Evolutionary conservation across 2,329 filamentous ascomycete genomes (phyloP), one percentile per base, ranked within the genome.

Genomic region (Didymella segeticola): DNA sequence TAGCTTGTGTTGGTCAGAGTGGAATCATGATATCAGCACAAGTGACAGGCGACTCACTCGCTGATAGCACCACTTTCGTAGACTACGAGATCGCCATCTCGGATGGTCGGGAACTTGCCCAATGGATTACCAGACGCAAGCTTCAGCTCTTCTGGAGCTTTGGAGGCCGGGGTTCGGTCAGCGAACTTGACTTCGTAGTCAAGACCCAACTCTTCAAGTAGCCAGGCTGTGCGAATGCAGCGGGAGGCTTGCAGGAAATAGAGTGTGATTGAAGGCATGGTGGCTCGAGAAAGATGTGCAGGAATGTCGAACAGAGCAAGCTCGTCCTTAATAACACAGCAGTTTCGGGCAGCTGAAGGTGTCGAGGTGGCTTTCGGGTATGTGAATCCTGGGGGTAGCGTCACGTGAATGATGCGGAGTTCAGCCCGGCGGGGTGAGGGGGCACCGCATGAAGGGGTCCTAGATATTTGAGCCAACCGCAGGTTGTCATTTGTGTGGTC

Each of bases 241-340:
- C 77, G 73, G 2, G 79, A 81, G 39, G 77, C 75, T 66, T 80
- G 76, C 9, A 81, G 74, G 60, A 81, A 80, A 64, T 74, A 79
- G 25, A 81, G 74, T 1, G 76, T 80, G 43, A 80, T 78, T 36
- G 56, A 53, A 22, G 63, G 36, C 60, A 64, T 64, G 8, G 3
- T 53, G 20, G 22, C 12, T 42, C 11, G 26, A 3, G 8, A 8
- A 22, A 10, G 4, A 20, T 29, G 15, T 11, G 29, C 20, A 5
- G n/a, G 20, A 26, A 14, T 22, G n/a, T 36, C n/a, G 10, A 34
- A 6, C 10, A 15, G 12, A n/a, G 10, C 6, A 25, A 42, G 4
- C 9, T 1, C 14, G 10, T 14, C 3, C 19, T 23, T 2, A 10
- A 27, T 14, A 39, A 23, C 9, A 11, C 15, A 25, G 22, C 10